These are phyloP conservation scores for Aaosphaeria arxii DNA, from an alignment of 2,329 filamentous ascomycete genomes.

Conservation along the genomic window DNA sequence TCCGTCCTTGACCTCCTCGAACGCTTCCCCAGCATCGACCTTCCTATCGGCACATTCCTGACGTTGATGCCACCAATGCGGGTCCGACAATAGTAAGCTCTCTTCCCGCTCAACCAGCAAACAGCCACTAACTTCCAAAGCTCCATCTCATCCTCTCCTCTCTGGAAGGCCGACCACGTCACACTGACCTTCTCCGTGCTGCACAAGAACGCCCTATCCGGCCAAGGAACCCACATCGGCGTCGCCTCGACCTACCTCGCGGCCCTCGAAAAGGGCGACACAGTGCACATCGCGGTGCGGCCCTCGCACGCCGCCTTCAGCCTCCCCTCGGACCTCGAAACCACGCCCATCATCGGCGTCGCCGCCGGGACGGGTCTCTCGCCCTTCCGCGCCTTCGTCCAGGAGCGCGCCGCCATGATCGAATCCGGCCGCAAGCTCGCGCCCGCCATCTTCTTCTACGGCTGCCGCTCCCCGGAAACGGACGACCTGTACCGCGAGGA, in stretches of 20 bases:
- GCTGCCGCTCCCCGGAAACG: conserved; percentile 54
- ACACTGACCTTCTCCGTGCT: conserved; percentile 69
- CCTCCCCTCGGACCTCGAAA: conserved; percentile 40
- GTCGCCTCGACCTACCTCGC: conserved; percentile 45
- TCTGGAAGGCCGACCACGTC: conserved; percentile 54
- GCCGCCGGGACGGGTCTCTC: conserved; percentile 41
- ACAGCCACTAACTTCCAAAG: too few species aligned
- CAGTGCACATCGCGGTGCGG: conserved; percentile 41
- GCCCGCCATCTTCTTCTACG: conserved; percentile 63
- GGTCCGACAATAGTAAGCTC: conserved; percentile 60
- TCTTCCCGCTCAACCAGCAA: too few species aligned
- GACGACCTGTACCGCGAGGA: conserved; percentile 62
- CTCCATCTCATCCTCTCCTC: conserved; percentile 73
- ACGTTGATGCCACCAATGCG: conserved; percentile 74
- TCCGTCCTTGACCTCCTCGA: conserved; percentile 70
- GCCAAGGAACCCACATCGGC: conserved; percentile 44
- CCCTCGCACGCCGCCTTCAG: conserved; percentile 43
- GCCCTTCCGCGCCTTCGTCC: conserved; percentile 43
- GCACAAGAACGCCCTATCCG: conserved; percentile 50
- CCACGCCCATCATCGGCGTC: conserved; percentile 41
- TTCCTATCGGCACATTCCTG: conserved; percentile 67
- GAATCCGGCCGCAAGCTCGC: conserved; percentile 53
- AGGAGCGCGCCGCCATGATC: conserved; percentile 40
- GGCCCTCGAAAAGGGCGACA: conserved; percentile 38
- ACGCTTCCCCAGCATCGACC: conserved; percentile 52